Evolutionary conservation across 305 asterid genomes (phyloP), one percentile per base, ranked within the genome.

Genomic region (Nicotiana rustica): DNA sequence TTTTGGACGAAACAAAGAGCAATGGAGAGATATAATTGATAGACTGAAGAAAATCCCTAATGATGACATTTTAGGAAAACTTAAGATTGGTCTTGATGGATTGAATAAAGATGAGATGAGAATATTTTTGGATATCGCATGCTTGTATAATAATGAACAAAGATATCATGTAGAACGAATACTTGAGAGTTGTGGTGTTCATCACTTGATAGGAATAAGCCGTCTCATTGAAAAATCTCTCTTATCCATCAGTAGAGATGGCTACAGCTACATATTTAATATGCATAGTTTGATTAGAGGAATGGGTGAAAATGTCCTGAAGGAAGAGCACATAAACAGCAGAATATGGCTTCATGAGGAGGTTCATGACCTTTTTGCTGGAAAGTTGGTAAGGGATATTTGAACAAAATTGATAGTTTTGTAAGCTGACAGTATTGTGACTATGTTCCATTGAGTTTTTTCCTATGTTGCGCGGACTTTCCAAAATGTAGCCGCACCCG

Each of bases 251-350:
- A 0, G 38, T 35, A 35, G 6, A 35, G 38, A 35, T 35, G 38
- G 38, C 38, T 4, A 35, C 38, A 35, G 38, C 38, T 35, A n/a
- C 56, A 0, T 8, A 0, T 0, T 0, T 17, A n/a, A 68, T 0
- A 1, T 81, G 84, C 84, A 81, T 38, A 77, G 38, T 38, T 9
- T 69, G 79, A 56, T 68, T 10, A 60, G 49, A 81, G 79, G 8
- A 2, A 81, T 81, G 79, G 83, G 60, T 6, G 73, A 62, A 47
- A 6, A 41, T 18, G 35, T 70, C 18, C 5, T 70, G 12, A 12
- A 7, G 35, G 35, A 41, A 41, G 78, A 70, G 36, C 19, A 70
- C 0, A 0, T 0, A 4, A 70, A 41, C 59, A 70, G 6, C 36
- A 70, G 60, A 70, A 18, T 70, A 70, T 70, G 78, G 60, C 36